These are phyloP conservation scores for Aspergillus alliaceus DNA, from an alignment of 2,329 filamentous ascomycete genomes.

Conservation along the genomic window DNA sequence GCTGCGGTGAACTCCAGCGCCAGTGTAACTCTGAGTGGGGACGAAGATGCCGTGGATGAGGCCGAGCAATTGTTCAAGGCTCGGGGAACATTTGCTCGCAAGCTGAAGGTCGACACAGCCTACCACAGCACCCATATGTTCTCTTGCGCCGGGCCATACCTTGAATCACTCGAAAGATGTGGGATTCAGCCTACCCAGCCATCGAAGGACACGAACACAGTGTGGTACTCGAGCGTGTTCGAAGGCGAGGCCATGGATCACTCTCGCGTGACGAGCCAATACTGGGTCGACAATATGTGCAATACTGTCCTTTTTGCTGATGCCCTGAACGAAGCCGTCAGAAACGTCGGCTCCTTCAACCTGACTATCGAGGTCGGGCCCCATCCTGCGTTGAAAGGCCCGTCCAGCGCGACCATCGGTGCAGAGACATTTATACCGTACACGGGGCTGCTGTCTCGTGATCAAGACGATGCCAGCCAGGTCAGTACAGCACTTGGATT, in stretches of 20 bases:
- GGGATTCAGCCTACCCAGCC: background rate
- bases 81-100: constrained; percentile 34
- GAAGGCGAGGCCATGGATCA: constrained; percentile 14
- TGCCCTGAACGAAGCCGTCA: constrained; percentile 15
- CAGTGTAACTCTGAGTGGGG: constrained; percentile 46
- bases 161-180: constrained; percentile 3
- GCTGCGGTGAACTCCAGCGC: constrained; percentile 25
- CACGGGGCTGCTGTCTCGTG: background rate
- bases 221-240: constrained; percentile 21
- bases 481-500: background rate
- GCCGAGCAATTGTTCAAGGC: constrained; percentile 24
- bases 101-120: constrained; percentile 41
- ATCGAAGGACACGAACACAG: background rate
- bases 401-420: background rate
- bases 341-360: constrained; percentile 32
- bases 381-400: constrained; percentile 27
- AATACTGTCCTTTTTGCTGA: constrained; percentile 37
- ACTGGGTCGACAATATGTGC: constrained; percentile 43
- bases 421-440: too few relatives aligned
- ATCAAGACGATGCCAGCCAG: background rate
- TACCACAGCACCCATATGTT: constrained; percentile 47
- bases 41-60: constrained; percentile 32
- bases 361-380: constrained; percentile 29
- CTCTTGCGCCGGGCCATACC: constrained; percentile 26
- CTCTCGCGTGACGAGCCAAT: constrained; percentile 26